Conservation (phyloP, 73 alveolate species). For the Breviolum minutum region DNA sequence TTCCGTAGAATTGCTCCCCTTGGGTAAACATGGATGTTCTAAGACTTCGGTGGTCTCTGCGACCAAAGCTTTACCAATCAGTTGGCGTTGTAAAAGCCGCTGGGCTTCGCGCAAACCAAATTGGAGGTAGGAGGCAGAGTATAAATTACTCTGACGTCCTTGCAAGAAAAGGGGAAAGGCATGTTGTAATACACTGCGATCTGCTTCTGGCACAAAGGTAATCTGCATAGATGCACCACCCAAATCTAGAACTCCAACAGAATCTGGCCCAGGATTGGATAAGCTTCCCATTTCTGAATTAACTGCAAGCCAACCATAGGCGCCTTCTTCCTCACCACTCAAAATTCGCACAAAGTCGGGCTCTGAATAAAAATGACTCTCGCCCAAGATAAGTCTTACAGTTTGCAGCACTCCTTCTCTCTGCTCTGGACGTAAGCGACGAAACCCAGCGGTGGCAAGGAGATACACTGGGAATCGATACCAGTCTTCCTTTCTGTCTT, state of each 20-base stretch:
- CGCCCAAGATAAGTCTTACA: conserved; percentile 3
- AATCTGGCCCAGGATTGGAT: not conserved
- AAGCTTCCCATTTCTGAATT: conserved; percentile 40
- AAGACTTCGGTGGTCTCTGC: conserved; percentile 53
- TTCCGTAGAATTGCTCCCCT: conserved; percentile 78
- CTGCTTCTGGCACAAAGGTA: conserved; percentile 78
- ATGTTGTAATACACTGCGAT: conserved; percentile 30
- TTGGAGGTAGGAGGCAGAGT: conserved; percentile 84
- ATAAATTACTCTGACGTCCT: conserved; percentile 82
- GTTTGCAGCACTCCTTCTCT: conserved; percentile 39
- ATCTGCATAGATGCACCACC: conserved; percentile 94
- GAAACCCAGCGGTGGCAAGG: conserved; percentile 66
- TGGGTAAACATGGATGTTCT: not conserved
- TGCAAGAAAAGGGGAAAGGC: conserved; percentile 79
- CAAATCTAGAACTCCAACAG: conserved; percentile 70
- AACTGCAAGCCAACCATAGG: conserved; percentile 65
- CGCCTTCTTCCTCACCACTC: conserved; percentile 75
- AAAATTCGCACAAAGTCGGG: conserved; percentile 67
- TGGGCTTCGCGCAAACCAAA: conserved; percentile 93
- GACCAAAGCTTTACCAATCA: conserved; percentile 63
- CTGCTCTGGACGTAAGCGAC: conserved; percentile 85
- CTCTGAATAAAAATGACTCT: conserved; percentile 42
- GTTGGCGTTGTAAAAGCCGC: conserved; percentile 73
- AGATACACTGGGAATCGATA: conserved; percentile 61
- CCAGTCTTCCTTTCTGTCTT: conserved; percentile 56